Evolutionary conservation across 1,284 basidiomycete genomes (phyloP).

Genomic region (Ceratobasidium sp.): DNA sequence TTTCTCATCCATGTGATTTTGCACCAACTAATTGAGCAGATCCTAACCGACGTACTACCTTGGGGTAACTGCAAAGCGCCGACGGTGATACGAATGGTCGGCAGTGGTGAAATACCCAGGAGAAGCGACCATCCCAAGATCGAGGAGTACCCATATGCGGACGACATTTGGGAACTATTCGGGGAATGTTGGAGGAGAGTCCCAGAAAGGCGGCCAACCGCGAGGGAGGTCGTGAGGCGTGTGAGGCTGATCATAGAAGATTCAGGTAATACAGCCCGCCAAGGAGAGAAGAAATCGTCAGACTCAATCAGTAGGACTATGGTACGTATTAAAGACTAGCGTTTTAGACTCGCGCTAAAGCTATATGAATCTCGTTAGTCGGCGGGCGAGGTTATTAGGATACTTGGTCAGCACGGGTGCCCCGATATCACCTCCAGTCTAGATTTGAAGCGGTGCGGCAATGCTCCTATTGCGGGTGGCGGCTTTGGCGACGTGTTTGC

Average conservation of each 20-base stretch:
- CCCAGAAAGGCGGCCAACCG: conserved; percentile 15
- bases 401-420: background rate
- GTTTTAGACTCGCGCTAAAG: no score
- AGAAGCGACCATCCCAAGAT: conserved; percentile 29
- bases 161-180: conserved; percentile 36
- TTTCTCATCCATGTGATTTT: background rate
- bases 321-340: no score
- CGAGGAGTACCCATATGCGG: conserved; percentile 21
- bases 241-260: conserved; percentile 3
- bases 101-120: background rate
- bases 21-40: conserved; percentile 1
- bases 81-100: background rate
- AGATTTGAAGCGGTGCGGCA: background rate
- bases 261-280: background rate
- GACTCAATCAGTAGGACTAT: no score
- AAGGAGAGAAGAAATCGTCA: background rate
- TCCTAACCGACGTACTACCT: conserved; percentile 28
- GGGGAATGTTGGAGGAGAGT: conserved; percentile 25
- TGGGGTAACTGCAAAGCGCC: conserved; percentile 22
- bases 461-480: background rate
- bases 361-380: background rate
- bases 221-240: conserved; percentile 2
- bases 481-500: background rate
- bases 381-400: background rate
- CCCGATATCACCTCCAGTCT: conserved; percentile 1